phyloP scores from a whole-genome alignment of 345 rosid genomes.

The Rhizophora apiculata region DNA sequence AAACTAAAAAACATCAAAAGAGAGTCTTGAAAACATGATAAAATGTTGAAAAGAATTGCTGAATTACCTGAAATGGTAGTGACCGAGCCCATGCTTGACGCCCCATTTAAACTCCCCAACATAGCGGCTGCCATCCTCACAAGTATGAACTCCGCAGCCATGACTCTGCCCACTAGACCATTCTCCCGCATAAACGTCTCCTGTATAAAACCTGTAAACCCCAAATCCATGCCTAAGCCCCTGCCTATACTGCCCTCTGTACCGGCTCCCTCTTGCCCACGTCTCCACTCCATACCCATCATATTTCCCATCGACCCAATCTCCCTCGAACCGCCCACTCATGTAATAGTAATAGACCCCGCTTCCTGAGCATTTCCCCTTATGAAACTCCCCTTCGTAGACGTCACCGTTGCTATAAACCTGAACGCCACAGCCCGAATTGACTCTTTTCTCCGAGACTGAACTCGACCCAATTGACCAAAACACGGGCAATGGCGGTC shows the following conservation, averaged over 20 bases:
- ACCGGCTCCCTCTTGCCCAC: conserved; percentile 95
- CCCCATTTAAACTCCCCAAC: conserved; percentile 98
- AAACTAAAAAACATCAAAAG: not conserved
- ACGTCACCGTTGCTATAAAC: conserved; percentile 84
- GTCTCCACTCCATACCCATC: conserved; percentile 93
- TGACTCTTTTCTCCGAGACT: conserved; percentile 53
- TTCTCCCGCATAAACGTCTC: conserved; percentile 91
- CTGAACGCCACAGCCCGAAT: conserved; percentile 90
- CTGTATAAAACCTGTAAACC: conserved; percentile 83
- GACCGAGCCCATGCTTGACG: conserved; percentile 94
- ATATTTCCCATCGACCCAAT: conserved; percentile 91
- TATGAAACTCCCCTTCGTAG: conserved; percentile 84
- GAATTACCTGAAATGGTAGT: conserved; percentile 84
- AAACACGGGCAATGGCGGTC: conserved; percentile 64
- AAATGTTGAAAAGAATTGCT: not conserved
- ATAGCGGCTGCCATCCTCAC: conserved; percentile 90
- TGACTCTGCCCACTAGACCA: conserved; percentile 98
- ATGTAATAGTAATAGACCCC: conserved; percentile 87
- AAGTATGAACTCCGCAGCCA: conserved; percentile 92
- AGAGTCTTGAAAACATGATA: not conserved
- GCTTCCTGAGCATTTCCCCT: conserved; percentile 82
- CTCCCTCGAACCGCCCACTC: conserved; percentile 93
- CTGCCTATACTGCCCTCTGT: conserved; percentile 78
- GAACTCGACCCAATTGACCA: conserved; percentile 90
- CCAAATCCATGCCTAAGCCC: conserved; percentile 90